These are phyloP conservation scores for Fusarium sp. DNA, from an alignment of 2,329 filamentous ascomycete species.

Conservation along the genomic window DNA sequence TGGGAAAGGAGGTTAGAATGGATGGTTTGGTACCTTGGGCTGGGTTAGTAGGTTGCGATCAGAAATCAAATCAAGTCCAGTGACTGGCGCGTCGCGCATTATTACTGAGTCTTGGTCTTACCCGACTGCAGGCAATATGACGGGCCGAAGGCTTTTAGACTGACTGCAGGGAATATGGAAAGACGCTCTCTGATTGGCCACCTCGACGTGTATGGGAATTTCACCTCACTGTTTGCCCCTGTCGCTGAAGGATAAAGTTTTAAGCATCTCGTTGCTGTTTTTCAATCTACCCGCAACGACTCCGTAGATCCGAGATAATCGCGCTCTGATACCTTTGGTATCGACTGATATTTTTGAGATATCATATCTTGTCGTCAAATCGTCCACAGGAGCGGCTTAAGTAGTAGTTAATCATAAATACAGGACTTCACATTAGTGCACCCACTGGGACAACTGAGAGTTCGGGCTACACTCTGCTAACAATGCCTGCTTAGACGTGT, in stretches of 20 bases:
- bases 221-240: slow-evolving; percentile 17
- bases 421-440: too few relatives aligned
- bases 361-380: neutral
- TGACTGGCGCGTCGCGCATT: slow-evolving; percentile 29
- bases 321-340: neutral
- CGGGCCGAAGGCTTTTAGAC: slow-evolving; percentile 30
- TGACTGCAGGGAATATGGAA: slow-evolving; percentile 33
- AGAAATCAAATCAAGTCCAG: slow-evolving; percentile 30
- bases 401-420: too few relatives aligned
- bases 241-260: slow-evolving; percentile 9
- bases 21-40: too few relatives aligned
- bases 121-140: slow-evolving; percentile 9
- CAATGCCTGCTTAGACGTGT: too few relatives aligned
- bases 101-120: slow-evolving; percentile 22
- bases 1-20: neutral
- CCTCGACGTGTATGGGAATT: slow-evolving; percentile 4
- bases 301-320: slow-evolving; percentile 12
- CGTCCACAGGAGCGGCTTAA: too few relatives aligned
- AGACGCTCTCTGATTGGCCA: slow-evolving; percentile 25
- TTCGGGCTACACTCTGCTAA: too few relatives aligned
- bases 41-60: slow-evolving; percentile 10
- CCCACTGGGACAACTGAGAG: neutral
- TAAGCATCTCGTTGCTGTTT: slow-evolving; percentile 13
- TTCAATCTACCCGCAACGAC: neutral
- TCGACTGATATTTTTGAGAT: neutral